Evolutionary conservation across 2,329 filamentous ascomycete genomes (phyloP).

Genomic region (Pseudonectria buxi): DNA sequence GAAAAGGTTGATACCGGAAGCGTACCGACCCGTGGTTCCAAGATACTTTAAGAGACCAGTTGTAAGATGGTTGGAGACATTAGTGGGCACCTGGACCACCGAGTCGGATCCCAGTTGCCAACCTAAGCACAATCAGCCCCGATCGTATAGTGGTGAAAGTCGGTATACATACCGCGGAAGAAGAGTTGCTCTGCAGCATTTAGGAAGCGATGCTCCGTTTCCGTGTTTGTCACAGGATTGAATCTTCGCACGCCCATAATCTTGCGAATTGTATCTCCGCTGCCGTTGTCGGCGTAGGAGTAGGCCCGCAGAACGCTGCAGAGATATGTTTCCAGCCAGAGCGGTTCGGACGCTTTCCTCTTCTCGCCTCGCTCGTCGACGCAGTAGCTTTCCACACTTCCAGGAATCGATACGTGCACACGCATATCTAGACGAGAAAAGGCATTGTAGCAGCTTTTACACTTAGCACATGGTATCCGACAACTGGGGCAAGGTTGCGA

Average conservation of each 20-base stretch:
- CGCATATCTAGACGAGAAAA: constrained; percentile 98
- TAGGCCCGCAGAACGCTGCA: constrained; percentile 93
- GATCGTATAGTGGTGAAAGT: not conserved
- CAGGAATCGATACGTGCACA: constrained; percentile 94
- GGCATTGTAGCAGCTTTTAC: constrained; percentile 85
- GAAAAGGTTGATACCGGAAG: constrained; percentile 95
- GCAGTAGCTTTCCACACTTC: constrained; percentile 94
- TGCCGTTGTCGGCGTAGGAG: constrained; percentile 92
- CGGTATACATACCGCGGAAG: constrained; percentile 64
- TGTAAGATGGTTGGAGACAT: constrained; percentile 92
- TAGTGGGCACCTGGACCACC: constrained; percentile 93
- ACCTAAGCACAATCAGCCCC: constrained; percentile 43
- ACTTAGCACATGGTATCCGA: constrained; percentile 24
- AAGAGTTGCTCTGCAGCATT: constrained; percentile 92
- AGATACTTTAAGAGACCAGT: constrained; percentile 93
- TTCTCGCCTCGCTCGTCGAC: constrained; percentile 96
- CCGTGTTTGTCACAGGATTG: constrained; percentile 97
- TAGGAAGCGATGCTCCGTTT: constrained; percentile 92
- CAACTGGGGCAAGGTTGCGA: not conserved
- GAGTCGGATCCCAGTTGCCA: constrained; percentile 96
- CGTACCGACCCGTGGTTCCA: constrained; percentile 85
- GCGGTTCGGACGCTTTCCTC: constrained; percentile 81
- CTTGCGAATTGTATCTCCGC: constrained; percentile 88
- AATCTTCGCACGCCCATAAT: constrained; percentile 96
- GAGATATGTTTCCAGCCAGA: constrained; percentile 96